Evolutionary conservation across 192 early-diverging fungal species (phyloP).

Genomic region (Gonapodya prolifera): DNA sequence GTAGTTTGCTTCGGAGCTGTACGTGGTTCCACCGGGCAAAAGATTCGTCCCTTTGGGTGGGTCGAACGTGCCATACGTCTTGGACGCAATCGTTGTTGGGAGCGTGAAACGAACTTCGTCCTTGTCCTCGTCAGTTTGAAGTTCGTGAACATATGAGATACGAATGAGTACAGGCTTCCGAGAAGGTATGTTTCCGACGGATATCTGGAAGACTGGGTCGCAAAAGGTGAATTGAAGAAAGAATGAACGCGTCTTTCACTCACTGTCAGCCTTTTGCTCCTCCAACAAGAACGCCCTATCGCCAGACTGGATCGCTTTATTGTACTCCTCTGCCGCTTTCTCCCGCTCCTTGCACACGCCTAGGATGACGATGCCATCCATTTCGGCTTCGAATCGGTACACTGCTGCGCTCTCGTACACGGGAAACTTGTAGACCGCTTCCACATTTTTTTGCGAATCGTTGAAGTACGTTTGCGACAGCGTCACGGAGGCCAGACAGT

Average conservation of each 20-base stretch:
- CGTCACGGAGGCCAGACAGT: neutral
- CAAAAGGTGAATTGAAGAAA: neutral
- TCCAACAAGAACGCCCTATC: slow-evolving; percentile 12
- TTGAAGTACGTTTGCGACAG: neutral
- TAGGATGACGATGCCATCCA: slow-evolving; percentile 10
- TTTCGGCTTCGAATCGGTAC: slow-evolving; percentile 14
- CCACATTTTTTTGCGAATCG: neutral
- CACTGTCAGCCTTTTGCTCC: slow-evolving; percentile 12
- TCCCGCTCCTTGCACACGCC: slow-evolving; percentile 15
- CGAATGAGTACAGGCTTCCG: slow-evolving; percentile 18
- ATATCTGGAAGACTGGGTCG: slow-evolving; percentile 21
- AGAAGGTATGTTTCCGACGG: slow-evolving; percentile 33
- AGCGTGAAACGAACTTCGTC: slow-evolving; percentile 31
- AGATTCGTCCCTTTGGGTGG: neutral
- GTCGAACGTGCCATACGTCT: slow-evolving; percentile 20
- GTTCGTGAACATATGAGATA: slow-evolving; percentile 32
- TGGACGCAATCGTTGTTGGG: slow-evolving; percentile 20
- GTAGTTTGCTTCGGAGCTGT: neutral
- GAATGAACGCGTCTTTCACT: neutral
- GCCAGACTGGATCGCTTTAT: slow-evolving; percentile 13
- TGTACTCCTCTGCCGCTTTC: slow-evolving; percentile 10
- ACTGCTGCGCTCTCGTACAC: slow-evolving; percentile 15
- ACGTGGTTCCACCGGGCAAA: neutral
- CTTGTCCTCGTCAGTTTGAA: slow-evolving; percentile 27
- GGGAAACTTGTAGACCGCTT: slow-evolving; percentile 16